Percentiles rank a stretch among this genome's conserved stretches.
Conservation (phyloP, 2,329 filamentous ascomycete genomes). For the Colletotrichum trifolii region DNA sequence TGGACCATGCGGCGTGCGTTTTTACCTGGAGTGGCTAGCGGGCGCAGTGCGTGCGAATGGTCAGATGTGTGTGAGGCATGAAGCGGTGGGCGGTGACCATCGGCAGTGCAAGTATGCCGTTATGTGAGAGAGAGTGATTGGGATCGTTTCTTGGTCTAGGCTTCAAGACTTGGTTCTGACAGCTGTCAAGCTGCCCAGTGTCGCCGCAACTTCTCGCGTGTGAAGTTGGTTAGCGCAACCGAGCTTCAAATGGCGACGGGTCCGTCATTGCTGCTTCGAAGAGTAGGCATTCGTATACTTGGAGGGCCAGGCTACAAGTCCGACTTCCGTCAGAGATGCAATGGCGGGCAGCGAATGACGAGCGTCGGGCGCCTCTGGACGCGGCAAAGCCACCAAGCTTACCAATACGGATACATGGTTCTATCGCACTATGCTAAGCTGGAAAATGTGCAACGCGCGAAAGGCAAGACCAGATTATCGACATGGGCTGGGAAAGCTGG, state of each 20-base stretch:
- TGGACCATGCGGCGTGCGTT: not conserved
- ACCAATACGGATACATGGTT: too few relatives aligned
- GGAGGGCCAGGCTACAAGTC: too few relatives aligned
- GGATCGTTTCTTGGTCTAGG: conserved; percentile 6
- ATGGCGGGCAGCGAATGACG: too few relatives aligned
- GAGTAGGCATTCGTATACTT: too few relatives aligned
- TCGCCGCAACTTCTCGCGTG: not conserved
- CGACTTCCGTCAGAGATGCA: too few relatives aligned
- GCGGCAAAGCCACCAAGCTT: too few relatives aligned
- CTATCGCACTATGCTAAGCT: too few relatives aligned
- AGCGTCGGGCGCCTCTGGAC: too few relatives aligned
- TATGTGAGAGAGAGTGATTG: not conserved
- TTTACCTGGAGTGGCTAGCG: not conserved
- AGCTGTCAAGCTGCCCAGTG: conserved; percentile 24
- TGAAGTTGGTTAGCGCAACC: too few relatives aligned
- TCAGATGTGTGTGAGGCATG: not conserved
- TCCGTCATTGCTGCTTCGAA: too few relatives aligned
- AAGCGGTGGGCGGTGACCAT: not conserved
- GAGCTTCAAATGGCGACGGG: too few relatives aligned
- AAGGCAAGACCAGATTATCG: not conserved
- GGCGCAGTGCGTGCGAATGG: not conserved
- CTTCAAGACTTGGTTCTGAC: conserved; percentile 17
- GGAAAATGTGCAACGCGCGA: too few relatives aligned
- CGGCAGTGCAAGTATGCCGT: not conserved
- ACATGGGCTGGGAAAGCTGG: not conserved